phyloP scores from a whole-genome alignment of 495 filamentous ascomycete species.

The Xylaria telfairii region DNA sequence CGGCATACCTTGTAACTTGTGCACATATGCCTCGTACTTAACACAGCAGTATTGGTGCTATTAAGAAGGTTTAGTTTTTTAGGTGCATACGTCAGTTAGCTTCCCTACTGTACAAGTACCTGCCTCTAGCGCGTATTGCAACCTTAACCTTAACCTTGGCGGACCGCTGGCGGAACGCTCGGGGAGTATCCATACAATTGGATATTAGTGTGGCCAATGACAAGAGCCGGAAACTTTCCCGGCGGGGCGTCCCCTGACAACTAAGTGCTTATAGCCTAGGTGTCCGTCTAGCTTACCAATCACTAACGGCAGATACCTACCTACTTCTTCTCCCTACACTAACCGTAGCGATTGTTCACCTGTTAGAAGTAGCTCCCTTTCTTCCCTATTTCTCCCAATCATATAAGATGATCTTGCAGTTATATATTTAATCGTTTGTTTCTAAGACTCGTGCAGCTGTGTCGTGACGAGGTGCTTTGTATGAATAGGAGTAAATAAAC shows the following conservation, averaged over 20 bases:
- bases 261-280: neutral
- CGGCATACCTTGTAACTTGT: neutral
- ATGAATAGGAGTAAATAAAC: neutral
- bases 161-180: slow-evolving; percentile 3
- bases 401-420: neutral
- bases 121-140: no score
- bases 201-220: slow-evolving; percentile 11
- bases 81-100: no score
- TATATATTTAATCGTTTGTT: neutral
- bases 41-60: neutral
- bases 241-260: neutral
- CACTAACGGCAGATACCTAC: neutral
- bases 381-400: neutral
- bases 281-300: slow-evolving; percentile 7
- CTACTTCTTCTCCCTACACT: neutral
- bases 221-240: neutral
- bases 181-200: slow-evolving; percentile 7
- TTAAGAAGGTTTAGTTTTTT: neutral
- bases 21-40: neutral
- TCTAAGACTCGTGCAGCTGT: neutral
- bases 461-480: neutral
- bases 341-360: neutral
- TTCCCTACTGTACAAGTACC: no score
- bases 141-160: no score
- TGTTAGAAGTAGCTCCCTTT: neutral